These are phyloP conservation scores for Mitragyna speciosa DNA, from an alignment of 257 asterid species.

Conservation along the genomic window DNA sequence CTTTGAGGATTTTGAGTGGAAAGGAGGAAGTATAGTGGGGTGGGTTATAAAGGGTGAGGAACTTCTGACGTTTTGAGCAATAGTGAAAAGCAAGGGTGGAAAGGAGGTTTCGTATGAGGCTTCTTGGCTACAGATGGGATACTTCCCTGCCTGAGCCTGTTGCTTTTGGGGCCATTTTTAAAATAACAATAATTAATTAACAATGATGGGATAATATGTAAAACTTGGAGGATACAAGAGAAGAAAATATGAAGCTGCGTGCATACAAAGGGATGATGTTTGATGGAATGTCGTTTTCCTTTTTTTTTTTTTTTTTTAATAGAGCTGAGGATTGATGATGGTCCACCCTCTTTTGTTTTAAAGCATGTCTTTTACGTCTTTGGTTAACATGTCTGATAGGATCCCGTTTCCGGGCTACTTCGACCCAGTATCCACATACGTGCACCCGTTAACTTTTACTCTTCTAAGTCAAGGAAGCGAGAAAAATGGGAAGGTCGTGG, in stretches of 20 bases:
- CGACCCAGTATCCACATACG: background rate
- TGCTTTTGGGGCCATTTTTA: background rate
- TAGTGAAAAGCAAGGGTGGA: background rate
- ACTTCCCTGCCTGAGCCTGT: conserved; percentile 5
- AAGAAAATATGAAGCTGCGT: conserved; percentile 10
- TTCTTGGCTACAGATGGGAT: conserved; percentile 42
- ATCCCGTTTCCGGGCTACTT: conserved; percentile 40
- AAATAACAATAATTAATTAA: background rate
- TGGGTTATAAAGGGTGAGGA: conserved; percentile 32
- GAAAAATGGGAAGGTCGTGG: conserved; percentile 1
- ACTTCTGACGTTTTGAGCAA: background rate
- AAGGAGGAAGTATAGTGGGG: conserved; percentile 30
- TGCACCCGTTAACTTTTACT: background rate
- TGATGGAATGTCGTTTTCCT: conserved; percentile 1
- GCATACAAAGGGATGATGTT: conserved; percentile 10
- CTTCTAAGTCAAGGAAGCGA: conserved; percentile 5
- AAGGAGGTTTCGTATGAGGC: conserved; percentile 36
- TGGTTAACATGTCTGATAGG: background rate
- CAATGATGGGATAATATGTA: background rate
- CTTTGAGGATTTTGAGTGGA: conserved; percentile 38
- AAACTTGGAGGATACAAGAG: background rate
- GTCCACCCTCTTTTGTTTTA: background rate
- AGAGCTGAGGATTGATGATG: background rate
- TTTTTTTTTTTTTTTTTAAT: background rate
- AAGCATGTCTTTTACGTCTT: conserved; percentile 2